Conservation (phyloP, 805 yeast genomes). For the Yarrowia sp. region DNA sequence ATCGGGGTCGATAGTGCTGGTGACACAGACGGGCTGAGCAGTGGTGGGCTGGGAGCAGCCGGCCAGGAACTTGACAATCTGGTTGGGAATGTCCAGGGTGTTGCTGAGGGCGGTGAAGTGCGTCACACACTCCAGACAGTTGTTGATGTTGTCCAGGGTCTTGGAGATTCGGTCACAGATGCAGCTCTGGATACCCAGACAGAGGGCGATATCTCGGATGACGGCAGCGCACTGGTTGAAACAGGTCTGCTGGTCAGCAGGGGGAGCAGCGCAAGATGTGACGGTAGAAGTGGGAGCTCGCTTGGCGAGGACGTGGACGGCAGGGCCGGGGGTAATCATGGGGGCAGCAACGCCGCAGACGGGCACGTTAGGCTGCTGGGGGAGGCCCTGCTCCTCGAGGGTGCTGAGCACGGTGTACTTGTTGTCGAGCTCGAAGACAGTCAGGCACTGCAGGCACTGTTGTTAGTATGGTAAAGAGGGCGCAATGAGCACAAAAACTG, state of each 20-base stretch:
- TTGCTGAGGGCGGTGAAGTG: not conserved
- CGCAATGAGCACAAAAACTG: no score
- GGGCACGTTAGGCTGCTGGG: slow-evolving; percentile 5
- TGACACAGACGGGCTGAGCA: slow-evolving; percentile 18
- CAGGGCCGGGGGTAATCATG: slow-evolving; percentile 25
- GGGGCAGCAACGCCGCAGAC: slow-evolving; percentile 8
- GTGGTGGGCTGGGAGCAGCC: slow-evolving; percentile 4
- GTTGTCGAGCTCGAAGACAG: slow-evolving; percentile 7
- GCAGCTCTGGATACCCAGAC: slow-evolving; percentile 10
- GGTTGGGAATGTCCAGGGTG: slow-evolving; percentile 7
- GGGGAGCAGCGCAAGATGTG: slow-evolving; percentile 2
- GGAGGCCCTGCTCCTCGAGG: slow-evolving; percentile 13
- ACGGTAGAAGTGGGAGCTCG: slow-evolving; percentile 13
- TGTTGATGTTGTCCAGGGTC: slow-evolving; percentile 12
- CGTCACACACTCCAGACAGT: slow-evolving; percentile 9
- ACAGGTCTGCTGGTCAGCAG: slow-evolving; percentile 2
- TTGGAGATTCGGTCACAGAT: slow-evolving; percentile 13
- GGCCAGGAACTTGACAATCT: not conserved
- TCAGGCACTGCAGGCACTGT: slow-evolving; percentile 24
- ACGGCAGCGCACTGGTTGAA: slow-evolving; percentile 2
- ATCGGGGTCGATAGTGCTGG: not conserved
- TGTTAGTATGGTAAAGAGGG: not conserved
- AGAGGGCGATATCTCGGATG: slow-evolving; percentile 17
- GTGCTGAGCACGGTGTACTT: not conserved
- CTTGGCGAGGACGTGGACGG: not conserved